A percentile compares a stretch with the other conserved stretches of the same genome.
phyloP scores from a whole-genome alignment of 805 yeast genomes.

The Teunomyces kruisii region DNA sequence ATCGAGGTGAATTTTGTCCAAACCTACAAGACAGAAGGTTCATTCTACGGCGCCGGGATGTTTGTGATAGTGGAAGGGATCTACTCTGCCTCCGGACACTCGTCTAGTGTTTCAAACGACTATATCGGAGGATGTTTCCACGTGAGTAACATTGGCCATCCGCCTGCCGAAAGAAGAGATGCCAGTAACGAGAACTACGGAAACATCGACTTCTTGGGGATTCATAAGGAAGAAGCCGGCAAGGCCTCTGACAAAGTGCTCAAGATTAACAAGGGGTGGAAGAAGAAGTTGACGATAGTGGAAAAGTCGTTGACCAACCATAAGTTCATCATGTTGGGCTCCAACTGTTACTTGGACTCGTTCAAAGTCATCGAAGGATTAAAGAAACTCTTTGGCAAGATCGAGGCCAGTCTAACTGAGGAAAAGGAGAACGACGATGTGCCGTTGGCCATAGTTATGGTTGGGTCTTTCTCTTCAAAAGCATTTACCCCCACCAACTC shows the following conservation, averaged over 20 bases:
- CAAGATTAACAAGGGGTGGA: slow-evolving; percentile 62
- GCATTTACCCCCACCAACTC: slow-evolving; percentile 64
- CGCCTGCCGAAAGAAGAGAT: slow-evolving; percentile 80
- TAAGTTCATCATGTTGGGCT: slow-evolving; percentile 69
- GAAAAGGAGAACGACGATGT: slow-evolving; percentile 40
- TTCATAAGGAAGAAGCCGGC: slow-evolving; percentile 29
- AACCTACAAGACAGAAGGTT: slow-evolving; percentile 59
- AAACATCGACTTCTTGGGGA: slow-evolving; percentile 64
- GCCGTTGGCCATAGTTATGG: slow-evolving; percentile 72
- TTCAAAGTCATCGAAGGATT: slow-evolving; percentile 59
- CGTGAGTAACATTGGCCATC: slow-evolving; percentile 77
- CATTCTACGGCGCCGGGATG: slow-evolving; percentile 73
- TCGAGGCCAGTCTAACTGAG: slow-evolving; percentile 41
- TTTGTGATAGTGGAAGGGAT: slow-evolving; percentile 83
- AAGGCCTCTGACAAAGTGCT: slow-evolving; percentile 27
- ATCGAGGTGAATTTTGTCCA: slow-evolving; percentile 67
- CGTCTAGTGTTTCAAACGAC: slow-evolving; percentile 26
- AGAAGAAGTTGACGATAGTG: slow-evolving; percentile 50
- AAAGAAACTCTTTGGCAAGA: slow-evolving; percentile 53
- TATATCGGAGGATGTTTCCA: slow-evolving; percentile 54
- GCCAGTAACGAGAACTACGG: slow-evolving; percentile 71
- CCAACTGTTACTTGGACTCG: slow-evolving; percentile 68
- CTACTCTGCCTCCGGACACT: slow-evolving; percentile 62
- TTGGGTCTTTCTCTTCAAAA: slow-evolving; percentile 74
- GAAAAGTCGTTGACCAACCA: slow-evolving; percentile 61